Evolutionary conservation across 139 green algal genomes (phyloP), one percentile per base, ranked within the genome.

Genomic region (Micractinium conductrix): DNA sequence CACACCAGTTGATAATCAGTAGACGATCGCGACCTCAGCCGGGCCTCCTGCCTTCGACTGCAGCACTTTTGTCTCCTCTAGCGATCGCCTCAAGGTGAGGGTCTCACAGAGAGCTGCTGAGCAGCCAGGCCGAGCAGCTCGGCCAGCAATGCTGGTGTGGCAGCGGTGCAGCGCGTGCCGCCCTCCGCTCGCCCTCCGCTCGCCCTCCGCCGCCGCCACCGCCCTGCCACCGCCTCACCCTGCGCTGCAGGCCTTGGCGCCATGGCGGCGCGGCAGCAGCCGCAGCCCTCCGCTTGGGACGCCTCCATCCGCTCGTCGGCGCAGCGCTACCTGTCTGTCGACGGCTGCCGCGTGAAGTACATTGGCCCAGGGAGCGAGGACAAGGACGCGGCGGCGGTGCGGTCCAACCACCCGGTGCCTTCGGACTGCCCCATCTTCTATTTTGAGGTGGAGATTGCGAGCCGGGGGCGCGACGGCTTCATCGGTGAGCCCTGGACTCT

Each of bases 391-490:
- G 95, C 95, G 14, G 88, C 92, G 19, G 84, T 96, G 21, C 89
- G 93, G 14, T 81, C 95, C 50, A 91, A 97, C 87, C 60, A 94
- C 75, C 90, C 93, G 0, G 83, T 95, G 3, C 93, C 95, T 0
- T 8, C 68, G 0, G 90, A 93, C 69, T 84, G 81, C 28, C 87
- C 91, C 19, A 68, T 98, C 0, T 98, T 93, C 73, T 97, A 96
- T 38, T 98, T 93, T 75, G 95, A 98, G 68, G 85, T 96, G 44
- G 78, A 84, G 5, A 83, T 98, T 1, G 42, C 94, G 2, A 92
- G 88, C 86, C 88, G 88, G 40, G 93, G 93, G 0, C 84, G 85
- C 0, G 79, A 94, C 58, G 92, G 93, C n/a, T 95, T 92, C 83
- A 94, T 96, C 16, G 78, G 78, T 75, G 78, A 2, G 73, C 24